A percentile compares a stretch with the other conserved stretches of the same genome.
These are phyloP conservation scores for Mesembryanthemum crystallinum DNA, from an alignment of 148 eudicot genomes.

Conservation along the genomic window DNA sequence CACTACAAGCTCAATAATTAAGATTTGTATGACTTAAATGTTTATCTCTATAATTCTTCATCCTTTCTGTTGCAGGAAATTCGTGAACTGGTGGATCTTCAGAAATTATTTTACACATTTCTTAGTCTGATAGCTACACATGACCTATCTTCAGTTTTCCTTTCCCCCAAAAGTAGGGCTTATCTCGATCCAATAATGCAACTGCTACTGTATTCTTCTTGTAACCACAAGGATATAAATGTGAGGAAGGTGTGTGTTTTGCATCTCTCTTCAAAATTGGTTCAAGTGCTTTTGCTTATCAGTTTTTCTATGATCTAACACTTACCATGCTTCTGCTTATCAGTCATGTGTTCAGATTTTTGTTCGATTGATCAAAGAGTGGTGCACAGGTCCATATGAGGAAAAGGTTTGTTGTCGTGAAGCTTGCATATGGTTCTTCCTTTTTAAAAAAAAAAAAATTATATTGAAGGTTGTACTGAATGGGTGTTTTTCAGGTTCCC, in stretches of 20 bases:
- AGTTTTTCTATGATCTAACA: neutral
- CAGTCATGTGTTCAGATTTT: conserved; percentile 93
- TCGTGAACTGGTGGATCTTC: conserved; percentile 90
- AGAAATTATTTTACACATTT: conserved; percentile 73
- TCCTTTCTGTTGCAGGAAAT: conserved; percentile 56
- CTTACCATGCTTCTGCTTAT: conserved; percentile 8
- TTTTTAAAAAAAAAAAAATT: too few species aligned
- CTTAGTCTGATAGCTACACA: conserved; percentile 86
- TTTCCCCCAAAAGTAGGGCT: conserved; percentile 57
- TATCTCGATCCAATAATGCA: conserved; percentile 72
- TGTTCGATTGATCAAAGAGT: conserved; percentile 81
- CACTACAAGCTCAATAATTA: neutral
- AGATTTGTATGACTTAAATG: neutral
- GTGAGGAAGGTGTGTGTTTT: conserved; percentile 67
- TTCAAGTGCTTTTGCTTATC: neutral
- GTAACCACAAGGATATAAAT: conserved; percentile 75
- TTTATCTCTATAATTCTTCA: neutral
- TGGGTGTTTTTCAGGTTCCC: conserved; percentile 62
- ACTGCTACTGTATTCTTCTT: conserved; percentile 59
- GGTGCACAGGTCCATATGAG: conserved; percentile 68
- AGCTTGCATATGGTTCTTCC: neutral
- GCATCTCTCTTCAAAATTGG: neutral
- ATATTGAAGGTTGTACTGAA: conserved; percentile 21
- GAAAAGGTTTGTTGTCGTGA: conserved; percentile 59
- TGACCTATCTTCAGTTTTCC: conserved; percentile 79